Percentiles rank a stretch among this genome's conserved stretches.
Evolutionary conservation across 371 early-diverging fungal species (phyloP).

Genomic region (Mortierella sp.): DNA sequence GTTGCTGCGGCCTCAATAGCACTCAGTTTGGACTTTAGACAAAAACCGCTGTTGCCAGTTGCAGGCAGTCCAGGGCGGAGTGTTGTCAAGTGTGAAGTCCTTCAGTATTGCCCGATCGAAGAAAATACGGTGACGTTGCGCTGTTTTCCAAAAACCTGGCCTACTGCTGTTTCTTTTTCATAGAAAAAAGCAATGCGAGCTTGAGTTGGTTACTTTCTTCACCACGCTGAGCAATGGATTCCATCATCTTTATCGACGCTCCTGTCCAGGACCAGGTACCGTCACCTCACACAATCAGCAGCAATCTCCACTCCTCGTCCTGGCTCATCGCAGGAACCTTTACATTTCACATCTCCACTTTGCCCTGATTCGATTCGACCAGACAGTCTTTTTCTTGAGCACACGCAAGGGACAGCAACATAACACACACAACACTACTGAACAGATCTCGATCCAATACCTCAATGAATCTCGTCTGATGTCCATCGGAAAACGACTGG

Average conservation of each 20-base stretch:
- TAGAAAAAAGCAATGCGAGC: conserved; percentile 12
- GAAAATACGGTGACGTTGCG: conserved; percentile 9
- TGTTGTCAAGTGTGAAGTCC: neutral
- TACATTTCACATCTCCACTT: neutral
- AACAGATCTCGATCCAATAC: conserved; percentile 9
- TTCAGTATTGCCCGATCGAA: neutral
- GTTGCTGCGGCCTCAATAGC: neutral
- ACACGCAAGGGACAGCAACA: neutral
- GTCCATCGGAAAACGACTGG: neutral
- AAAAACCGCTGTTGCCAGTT: neutral
- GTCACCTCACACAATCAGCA: neutral
- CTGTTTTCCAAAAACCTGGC: neutral
- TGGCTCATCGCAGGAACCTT: neutral
- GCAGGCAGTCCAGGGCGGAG: conserved; percentile 10
- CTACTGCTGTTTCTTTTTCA: conserved; percentile 2
- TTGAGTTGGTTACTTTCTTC: conserved; percentile 16
- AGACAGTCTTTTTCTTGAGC: neutral
- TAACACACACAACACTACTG: neutral
- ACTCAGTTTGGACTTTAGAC: neutral
- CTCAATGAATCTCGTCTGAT: neutral
- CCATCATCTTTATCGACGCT: conserved; percentile 57
- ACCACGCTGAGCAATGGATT: conserved; percentile 48
- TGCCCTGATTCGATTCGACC: neutral
- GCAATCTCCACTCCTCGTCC: neutral
- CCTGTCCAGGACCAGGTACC: conserved; percentile 41